Conservation (phyloP, 352 stramenopile genomes). For the Pilasporangium apinafurcum region DNA sequence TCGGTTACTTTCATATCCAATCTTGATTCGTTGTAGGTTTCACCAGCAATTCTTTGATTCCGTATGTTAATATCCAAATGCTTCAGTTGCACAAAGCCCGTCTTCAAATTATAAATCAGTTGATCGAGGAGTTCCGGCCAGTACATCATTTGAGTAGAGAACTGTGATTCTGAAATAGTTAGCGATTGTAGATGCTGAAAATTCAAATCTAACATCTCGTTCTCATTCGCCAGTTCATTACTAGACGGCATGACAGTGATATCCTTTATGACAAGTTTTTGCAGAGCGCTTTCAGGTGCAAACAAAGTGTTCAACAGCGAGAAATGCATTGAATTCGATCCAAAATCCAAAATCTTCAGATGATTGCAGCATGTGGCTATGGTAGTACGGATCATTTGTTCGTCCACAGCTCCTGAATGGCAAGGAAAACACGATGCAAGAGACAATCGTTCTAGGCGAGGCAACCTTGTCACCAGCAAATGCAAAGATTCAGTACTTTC, state of each 20-base stretch:
- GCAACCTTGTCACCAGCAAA: constrained; percentile 28
- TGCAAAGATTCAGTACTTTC: constrained; percentile 26
- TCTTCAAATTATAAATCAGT: constrained; percentile 39
- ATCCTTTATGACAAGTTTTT: constrained; percentile 24
- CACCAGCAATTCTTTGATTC: neutral
- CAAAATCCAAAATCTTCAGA: constrained; percentile 43
- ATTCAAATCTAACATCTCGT: constrained; percentile 38
- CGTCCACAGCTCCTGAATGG: constrained; percentile 28
- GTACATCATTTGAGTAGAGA: constrained; percentile 27
- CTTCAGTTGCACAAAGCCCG: constrained; percentile 40
- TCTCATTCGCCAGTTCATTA: constrained; percentile 4
- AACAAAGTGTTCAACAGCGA: constrained; percentile 55
- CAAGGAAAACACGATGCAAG: constrained; percentile 55
- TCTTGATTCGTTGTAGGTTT: neutral
- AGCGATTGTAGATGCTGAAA: constrained; percentile 32
- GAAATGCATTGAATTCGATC: constrained; percentile 44
- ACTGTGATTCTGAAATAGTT: constrained; percentile 22
- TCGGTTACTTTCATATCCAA: constrained; percentile 11
- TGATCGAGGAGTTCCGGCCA: constrained; percentile 26
- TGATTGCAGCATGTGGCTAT: constrained; percentile 27
- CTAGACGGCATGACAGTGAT: constrained; percentile 20
- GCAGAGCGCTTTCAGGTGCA: constrained; percentile 32
- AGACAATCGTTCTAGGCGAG: constrained; percentile 27
- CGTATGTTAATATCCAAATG: constrained; percentile 29
- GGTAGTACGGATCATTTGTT: constrained; percentile 26